A percentile compares a stretch with the other conserved stretches of the same genome.
phyloP scores from a whole-genome alignment of 345 rosid genomes.

The Populus davidiana region DNA sequence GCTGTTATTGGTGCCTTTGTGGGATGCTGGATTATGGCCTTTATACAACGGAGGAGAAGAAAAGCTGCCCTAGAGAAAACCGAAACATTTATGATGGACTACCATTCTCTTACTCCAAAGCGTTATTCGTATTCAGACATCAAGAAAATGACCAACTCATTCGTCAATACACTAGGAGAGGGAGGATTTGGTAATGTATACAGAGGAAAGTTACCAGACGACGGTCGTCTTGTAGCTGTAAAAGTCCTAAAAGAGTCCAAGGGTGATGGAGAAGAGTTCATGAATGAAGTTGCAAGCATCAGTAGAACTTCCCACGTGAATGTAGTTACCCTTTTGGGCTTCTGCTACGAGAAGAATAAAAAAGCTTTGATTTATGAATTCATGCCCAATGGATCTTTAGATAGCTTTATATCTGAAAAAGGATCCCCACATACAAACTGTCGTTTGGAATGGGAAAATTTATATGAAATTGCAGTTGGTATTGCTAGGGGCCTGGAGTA shows the following conservation, averaged over 20 bases:
- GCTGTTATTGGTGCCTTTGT: conserved; percentile 5
- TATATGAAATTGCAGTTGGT: conserved; percentile 12
- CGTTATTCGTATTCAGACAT: conserved; percentile 11
- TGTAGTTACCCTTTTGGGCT: conserved; percentile 36
- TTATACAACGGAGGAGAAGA: too few relatives aligned
- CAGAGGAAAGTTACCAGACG: conserved; percentile 35
- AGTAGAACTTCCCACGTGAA: conserved; percentile 37
- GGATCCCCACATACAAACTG: neutral
- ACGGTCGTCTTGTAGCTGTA: conserved; percentile 35
- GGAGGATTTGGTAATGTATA: conserved; percentile 42
- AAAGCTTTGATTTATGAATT: conserved; percentile 31
- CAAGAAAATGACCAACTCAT: conserved; percentile 26
- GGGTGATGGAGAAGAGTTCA: conserved; percentile 34
- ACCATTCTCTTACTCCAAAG: conserved; percentile 1
- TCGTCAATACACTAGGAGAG: conserved; percentile 30
- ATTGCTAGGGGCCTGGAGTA: conserved; percentile 18
- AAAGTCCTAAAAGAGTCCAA: conserved; percentile 22
- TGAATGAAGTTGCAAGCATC: conserved; percentile 39
- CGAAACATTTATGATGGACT: conserved; percentile 5
- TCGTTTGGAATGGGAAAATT: conserved; percentile 15
- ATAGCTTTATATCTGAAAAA: conserved; percentile 7
- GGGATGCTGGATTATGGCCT: too few relatives aligned
- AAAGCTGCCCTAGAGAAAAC: neutral
- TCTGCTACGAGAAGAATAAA: conserved; percentile 30
- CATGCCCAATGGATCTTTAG: conserved; percentile 35